phyloP scores from a whole-genome alignment of 2,329 filamentous ascomycete genomes.

The Alternaria sp. region DNA sequence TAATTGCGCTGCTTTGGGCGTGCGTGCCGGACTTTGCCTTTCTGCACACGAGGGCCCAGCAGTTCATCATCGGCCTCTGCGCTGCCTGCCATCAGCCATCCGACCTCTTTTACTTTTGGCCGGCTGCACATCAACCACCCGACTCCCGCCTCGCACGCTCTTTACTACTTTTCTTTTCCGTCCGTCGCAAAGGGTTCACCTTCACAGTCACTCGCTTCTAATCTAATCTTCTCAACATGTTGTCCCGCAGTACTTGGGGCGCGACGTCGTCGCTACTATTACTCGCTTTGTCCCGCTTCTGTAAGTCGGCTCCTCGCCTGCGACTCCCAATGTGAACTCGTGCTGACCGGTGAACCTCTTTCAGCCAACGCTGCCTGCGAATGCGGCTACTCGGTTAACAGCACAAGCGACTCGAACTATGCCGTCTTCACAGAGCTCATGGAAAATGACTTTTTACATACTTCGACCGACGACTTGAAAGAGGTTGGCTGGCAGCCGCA shows the following conservation, averaged over 20 bases:
- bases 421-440: constrained; percentile 71
- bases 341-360: constrained; percentile 15
- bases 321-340: not conserved
- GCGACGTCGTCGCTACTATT: constrained; percentile 40
- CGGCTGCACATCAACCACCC: constrained; percentile 11
- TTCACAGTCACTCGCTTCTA: constrained; percentile 32
- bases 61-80: constrained; percentile 14
- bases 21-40: constrained; percentile 13
- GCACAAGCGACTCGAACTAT: constrained; percentile 49
- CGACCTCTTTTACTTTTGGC: constrained; percentile 12
- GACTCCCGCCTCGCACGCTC: constrained; percentile 19
- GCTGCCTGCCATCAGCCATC: constrained; percentile 8
- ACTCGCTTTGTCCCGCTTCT: constrained; percentile 37
- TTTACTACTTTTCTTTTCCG: constrained; percentile 21
- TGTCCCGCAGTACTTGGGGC: constrained; percentile 27
- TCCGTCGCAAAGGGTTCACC: constrained; percentile 7
- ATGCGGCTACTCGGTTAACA: constrained; percentile 71
- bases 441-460: constrained; percentile 73
- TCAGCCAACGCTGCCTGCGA: constrained; percentile 64
- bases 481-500: constrained; percentile 68
- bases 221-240: constrained; percentile 20
- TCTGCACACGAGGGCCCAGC: constrained; percentile 13
- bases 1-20: constrained; percentile 19
- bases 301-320: constrained; percentile 27
- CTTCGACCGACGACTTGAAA: constrained; percentile 57